phyloP scores from a whole-genome alignment of 2,329 filamentous ascomycete species.

The Cordyceps fumosorosea region DNA sequence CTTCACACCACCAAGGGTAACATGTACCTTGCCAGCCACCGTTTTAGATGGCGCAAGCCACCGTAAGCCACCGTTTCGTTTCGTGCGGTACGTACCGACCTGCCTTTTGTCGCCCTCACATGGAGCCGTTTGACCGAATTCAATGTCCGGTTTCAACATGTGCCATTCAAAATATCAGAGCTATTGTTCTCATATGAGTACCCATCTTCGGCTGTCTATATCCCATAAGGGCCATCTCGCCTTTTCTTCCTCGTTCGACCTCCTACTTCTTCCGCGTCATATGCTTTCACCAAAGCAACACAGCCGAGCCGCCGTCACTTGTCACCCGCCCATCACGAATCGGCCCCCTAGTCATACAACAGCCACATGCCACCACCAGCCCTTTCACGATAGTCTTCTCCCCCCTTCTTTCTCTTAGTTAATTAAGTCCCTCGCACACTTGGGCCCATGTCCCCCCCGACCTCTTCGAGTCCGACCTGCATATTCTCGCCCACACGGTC shows the following conservation, averaged over 20 bases:
- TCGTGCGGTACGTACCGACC: not conserved
- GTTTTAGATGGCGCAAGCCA: constrained; percentile 5
- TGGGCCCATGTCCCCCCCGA: not conserved
- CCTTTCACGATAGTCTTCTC: too few relatives aligned
- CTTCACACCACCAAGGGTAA: not conserved
- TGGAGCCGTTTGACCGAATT: not conserved
- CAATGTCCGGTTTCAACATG: not conserved
- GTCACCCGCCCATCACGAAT: not conserved
- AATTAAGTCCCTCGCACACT: not conserved
- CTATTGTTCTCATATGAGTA: not conserved
- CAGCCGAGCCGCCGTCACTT: not conserved
- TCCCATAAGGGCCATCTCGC: not conserved
- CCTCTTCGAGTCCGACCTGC: not conserved
- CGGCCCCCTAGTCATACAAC: not conserved
- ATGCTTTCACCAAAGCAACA: not conserved
- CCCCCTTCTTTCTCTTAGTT: not conserved
- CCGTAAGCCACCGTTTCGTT: not conserved
- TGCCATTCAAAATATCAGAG: not conserved
- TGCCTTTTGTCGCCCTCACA: too few relatives aligned
- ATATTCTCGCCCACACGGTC: not conserved
- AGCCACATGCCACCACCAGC: too few relatives aligned
- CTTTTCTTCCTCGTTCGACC: not conserved
- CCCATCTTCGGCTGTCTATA: too few relatives aligned
- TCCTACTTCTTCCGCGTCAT: not conserved
- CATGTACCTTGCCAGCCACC: not conserved